Evolutionary conservation across 305 asterid species (phyloP).

Genomic region (Fraxinus ornus): DNA sequence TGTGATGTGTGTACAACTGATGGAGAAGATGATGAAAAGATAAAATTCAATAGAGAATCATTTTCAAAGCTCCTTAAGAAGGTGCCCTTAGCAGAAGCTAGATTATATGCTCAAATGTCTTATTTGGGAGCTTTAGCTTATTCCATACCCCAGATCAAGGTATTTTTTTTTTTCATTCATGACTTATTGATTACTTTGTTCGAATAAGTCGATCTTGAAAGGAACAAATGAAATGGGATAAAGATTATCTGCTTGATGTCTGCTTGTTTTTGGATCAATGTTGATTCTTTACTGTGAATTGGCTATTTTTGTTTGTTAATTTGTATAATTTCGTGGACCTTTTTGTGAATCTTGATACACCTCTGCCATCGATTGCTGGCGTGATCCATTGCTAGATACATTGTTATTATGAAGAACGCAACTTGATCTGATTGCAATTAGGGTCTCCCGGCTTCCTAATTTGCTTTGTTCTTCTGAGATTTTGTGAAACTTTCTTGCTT

Average conservation of each 20-base stretch:
- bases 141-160: conserved; percentile 82
- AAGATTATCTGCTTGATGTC: background rate
- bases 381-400: background rate
- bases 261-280: background rate
- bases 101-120: conserved; percentile 74
- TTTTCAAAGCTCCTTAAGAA: conserved; percentile 73
- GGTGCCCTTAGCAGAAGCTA: conserved; percentile 78
- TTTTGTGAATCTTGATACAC: background rate
- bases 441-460: background rate
- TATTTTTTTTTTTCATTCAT: conserved; percentile 17
- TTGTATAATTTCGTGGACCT: background rate
- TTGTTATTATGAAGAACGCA: background rate
- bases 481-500: background rate
- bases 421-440: background rate
- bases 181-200: background rate
- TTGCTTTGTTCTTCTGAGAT: background rate
- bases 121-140: conserved; percentile 87
- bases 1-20: conserved; percentile 13
- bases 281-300: background rate
- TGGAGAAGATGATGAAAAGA: conserved; percentile 46
- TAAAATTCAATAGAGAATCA: conserved; percentile 63
- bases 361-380: background rate
- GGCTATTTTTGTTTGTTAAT: background rate
- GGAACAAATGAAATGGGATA: background rate
- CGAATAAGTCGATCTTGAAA: background rate